Percentiles rank a stretch among this genome's conserved stretches.
phyloP scores from a whole-genome alignment of 1,139 yeast species.

The Ogataea hybrid region DNA sequence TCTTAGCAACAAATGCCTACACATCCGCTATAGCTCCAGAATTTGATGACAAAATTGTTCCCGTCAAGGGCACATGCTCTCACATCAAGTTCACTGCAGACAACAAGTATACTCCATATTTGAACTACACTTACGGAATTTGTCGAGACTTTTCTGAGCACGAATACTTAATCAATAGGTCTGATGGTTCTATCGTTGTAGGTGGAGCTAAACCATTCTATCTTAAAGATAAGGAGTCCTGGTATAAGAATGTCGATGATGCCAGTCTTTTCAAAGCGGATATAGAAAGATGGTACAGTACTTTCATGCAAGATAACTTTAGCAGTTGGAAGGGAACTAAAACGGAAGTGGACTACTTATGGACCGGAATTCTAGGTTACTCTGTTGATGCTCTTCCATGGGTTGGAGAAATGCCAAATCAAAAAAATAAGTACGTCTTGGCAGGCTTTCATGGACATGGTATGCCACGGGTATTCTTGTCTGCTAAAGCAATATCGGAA shows the following conservation, averaged over 20 bases:
- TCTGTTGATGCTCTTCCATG: slow-evolving; percentile 30
- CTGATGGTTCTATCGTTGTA: slow-evolving; percentile 30
- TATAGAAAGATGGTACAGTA: slow-evolving; percentile 21
- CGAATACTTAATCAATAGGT: slow-evolving; percentile 31
- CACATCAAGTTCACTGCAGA: slow-evolving; percentile 19
- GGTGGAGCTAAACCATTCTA: slow-evolving; percentile 30
- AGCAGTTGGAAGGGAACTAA: slow-evolving; percentile 24
- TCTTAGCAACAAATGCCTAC: slow-evolving; percentile 39
- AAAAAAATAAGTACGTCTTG: slow-evolving; percentile 24
- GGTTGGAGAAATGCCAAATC: slow-evolving; percentile 28
- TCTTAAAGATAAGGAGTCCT: slow-evolving; percentile 19
- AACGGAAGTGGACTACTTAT: slow-evolving; percentile 22
- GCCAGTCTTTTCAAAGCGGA: slow-evolving; percentile 21
- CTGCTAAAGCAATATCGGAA: slow-evolving; percentile 26
- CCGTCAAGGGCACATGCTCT: slow-evolving; percentile 26
- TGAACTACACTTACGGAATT: slow-evolving; percentile 29
- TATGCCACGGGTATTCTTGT: slow-evolving; percentile 28
- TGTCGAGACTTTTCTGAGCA: slow-evolving; percentile 23
- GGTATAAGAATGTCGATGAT: slow-evolving; percentile 30
- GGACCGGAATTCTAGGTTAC: slow-evolving; percentile 32
- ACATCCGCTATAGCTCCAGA: slow-evolving; percentile 29
- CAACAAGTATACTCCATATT: slow-evolving; percentile 20
- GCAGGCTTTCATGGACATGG: slow-evolving; percentile 35
- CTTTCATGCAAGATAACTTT: slow-evolving; percentile 27
- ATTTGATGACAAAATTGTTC: slow-evolving; percentile 24